Evolutionary conservation across 192 early-diverging fungal genomes (phyloP).

Genomic region (Podila minutissima): DNA sequence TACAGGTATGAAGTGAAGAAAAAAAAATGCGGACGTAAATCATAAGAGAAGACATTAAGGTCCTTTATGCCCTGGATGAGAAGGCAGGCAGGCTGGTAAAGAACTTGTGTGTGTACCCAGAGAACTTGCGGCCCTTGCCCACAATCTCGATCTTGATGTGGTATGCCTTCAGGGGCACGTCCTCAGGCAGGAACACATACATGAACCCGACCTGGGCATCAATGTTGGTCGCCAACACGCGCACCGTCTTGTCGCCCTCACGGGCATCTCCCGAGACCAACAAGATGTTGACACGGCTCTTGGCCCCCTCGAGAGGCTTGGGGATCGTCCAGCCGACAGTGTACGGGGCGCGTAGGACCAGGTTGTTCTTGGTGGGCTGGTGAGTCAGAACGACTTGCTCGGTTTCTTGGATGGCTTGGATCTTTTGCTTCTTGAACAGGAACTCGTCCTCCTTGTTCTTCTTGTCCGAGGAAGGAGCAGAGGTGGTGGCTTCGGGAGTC

Average conservation of each 20-base stretch:
- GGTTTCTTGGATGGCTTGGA: conserved; percentile 16
- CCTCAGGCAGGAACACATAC: conserved; percentile 41
- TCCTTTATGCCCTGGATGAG: conserved; percentile 14
- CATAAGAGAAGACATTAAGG: neutral
- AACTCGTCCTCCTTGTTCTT: conserved; percentile 11
- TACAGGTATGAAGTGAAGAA: neutral
- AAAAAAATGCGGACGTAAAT: neutral
- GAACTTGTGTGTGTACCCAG: conserved; percentile 39
- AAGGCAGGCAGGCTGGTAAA: conserved; percentile 42
- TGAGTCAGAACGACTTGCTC: conserved; percentile 37
- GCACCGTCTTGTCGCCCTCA: conserved; percentile 3
- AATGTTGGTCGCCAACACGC: conserved; percentile 29
- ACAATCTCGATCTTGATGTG: conserved; percentile 49
- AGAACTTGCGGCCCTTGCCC: conserved; percentile 51
- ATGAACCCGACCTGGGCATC: conserved; percentile 40
- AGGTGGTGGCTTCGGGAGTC: neutral
- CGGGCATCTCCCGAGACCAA: conserved; percentile 11
- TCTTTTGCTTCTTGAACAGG: conserved; percentile 10
- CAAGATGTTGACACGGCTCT: conserved; percentile 36
- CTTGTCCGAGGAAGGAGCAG: neutral
- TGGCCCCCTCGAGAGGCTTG: conserved; percentile 31
- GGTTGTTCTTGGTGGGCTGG: conserved; percentile 21
- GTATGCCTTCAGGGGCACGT: conserved; percentile 24
- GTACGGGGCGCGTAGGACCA: conserved; percentile 45
- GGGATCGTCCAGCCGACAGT: conserved; percentile 50